Evolutionary conservation across 2,329 filamentous ascomycete genomes (phyloP).

Genomic region (Ophiosphaerella narmari): DNA sequence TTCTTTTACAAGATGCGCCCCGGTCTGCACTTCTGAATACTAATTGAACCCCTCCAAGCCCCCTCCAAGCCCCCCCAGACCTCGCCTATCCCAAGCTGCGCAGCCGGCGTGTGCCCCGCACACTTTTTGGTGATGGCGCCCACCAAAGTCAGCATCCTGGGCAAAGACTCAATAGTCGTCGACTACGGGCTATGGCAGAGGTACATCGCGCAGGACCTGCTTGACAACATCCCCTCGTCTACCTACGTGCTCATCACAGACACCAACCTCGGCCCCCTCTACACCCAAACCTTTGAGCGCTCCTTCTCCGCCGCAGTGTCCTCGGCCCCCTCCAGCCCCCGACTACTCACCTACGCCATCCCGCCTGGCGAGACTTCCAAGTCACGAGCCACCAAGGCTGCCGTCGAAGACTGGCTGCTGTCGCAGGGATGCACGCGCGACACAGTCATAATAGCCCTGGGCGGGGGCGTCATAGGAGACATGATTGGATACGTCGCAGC

Average conservation of each 20-base stretch:
- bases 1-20: conserved; percentile 6
- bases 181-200: conserved; percentile 88
- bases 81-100: background rate
- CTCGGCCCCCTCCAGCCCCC: conserved; percentile 55
- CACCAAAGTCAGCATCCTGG: conserved; percentile 76
- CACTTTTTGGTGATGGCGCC: conserved; percentile 22
- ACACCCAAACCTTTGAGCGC: conserved; percentile 76
- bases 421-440: conserved; percentile 90
- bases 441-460: conserved; percentile 91
- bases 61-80: background rate
- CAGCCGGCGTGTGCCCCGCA: conserved; percentile 19
- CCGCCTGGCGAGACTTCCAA: conserved; percentile 94
- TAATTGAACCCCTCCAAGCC: conserved; percentile 4
- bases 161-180: conserved; percentile 87
- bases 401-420: conserved; percentile 97
- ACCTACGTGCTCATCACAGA: conserved; percentile 98
- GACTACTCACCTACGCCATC: conserved; percentile 87
- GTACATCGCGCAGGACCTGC: conserved; percentile 80
- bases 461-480: conserved; percentile 95
- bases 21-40: background rate
- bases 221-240: conserved; percentile 76
- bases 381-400: conserved; percentile 87
- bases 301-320: conserved; percentile 62
- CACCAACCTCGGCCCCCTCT: conserved; percentile 82
- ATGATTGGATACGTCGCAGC: conserved; percentile 97